A percentile compares a stretch with the other conserved stretches of the same genome.
phyloP scores from a whole-genome alignment of 805 yeast genomes.

The Kluyveromyces aestuarii region DNA sequence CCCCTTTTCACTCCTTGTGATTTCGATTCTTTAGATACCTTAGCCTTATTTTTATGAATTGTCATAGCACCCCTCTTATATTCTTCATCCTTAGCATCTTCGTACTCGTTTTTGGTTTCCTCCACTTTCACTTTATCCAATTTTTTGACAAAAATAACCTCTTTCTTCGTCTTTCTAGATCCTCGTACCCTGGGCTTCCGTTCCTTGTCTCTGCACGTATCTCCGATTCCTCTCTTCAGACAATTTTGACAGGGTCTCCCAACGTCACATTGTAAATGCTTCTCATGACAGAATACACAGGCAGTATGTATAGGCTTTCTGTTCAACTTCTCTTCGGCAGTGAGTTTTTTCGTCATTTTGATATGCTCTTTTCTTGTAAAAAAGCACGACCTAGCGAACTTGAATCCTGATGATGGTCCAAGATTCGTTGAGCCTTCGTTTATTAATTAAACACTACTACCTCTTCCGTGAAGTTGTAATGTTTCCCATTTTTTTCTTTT shows the following conservation, averaged over 20 bases:
- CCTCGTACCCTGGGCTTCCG: slow-evolving; percentile 31
- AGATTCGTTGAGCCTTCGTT: neutral
- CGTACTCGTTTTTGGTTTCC: neutral
- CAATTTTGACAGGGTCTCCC: slow-evolving; percentile 68
- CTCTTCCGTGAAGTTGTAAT: neutral
- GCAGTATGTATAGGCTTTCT: slow-evolving; percentile 62
- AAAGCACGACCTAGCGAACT: neutral
- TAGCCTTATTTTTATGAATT: neutral
- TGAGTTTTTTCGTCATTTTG: slow-evolving; percentile 53
- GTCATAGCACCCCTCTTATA: neutral
- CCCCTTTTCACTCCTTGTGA: neutral
- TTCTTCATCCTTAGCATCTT: neutral
- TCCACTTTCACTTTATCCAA: neutral
- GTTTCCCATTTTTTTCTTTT: neutral
- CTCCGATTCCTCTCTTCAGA: slow-evolving; percentile 47
- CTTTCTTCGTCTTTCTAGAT: slow-evolving; percentile 1
- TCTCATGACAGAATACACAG: slow-evolving; percentile 62
- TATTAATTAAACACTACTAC: neutral
- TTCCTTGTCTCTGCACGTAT: slow-evolving; percentile 48
- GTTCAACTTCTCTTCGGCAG: slow-evolving; percentile 41
- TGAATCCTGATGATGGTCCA: neutral
- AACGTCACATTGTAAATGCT: slow-evolving; percentile 63
- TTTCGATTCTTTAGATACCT: neutral
- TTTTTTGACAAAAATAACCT: neutral
- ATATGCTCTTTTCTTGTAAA: neutral